phyloP scores from a whole-genome alignment of 2,329 filamentous ascomycete genomes.

The Dothiorella sarmentorum region DNA sequence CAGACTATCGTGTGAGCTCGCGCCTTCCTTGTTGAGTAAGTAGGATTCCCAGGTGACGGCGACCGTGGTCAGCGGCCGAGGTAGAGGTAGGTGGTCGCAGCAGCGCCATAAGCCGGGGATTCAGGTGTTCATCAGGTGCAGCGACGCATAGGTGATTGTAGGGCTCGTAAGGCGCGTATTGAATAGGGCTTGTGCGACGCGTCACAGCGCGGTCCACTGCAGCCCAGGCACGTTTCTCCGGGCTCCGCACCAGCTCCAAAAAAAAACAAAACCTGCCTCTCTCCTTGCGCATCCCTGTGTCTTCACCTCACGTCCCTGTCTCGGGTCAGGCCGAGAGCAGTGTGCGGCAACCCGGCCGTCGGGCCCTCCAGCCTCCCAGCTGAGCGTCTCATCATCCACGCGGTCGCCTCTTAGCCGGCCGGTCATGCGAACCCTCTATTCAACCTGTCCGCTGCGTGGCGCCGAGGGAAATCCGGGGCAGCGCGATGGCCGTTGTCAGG shows the following conservation, averaged over 20 bases:
- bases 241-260: neutral
- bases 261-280: neutral
- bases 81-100: neutral
- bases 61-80: constrained; percentile 8
- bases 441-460: neutral
- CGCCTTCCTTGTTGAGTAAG: neutral
- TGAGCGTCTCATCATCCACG: constrained; percentile 1
- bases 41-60: constrained; percentile 6
- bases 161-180: neutral
- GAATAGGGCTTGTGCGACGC: neutral
- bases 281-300: neutral
- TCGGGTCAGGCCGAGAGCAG: neutral
- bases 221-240: neutral
- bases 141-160: neutral
- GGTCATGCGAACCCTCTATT: neutral
- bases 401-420: neutral
- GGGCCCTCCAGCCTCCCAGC: neutral
- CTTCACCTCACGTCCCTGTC: neutral
- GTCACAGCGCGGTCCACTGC: neutral
- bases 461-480: constrained; percentile 3
- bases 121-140: neutral
- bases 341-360: neutral
- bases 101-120: neutral
- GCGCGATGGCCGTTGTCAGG: neutral
- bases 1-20: neutral